Base-by-base conservation (phyloP, 495 filamentous ascomycete genomes). In the Hypoxylon lienhwacheense region DNA sequence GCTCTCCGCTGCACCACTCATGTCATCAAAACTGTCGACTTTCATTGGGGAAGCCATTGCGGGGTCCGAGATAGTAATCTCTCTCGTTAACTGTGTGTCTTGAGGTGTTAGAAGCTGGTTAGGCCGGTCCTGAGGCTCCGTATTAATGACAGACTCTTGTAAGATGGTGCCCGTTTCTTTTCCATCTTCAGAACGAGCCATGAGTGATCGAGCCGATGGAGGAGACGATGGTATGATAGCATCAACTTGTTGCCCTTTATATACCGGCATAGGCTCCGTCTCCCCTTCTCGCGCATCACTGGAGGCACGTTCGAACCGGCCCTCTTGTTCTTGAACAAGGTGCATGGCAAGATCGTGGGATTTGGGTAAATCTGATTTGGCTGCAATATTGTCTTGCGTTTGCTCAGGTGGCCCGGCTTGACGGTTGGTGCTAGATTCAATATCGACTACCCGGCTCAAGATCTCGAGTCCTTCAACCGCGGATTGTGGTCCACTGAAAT, bases 401-500 rank as follows among this genome's bases (percentile, higher is more conserved):
- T 25, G 55, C 41, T 34, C 52, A 50, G 48, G 19, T 43, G 34
- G 40, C 33, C 15, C 35, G 47, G 2, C 37, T 61, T 45, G 42
- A 47, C 21, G 59, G 48, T 47, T 63, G 48, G 32, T 20, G 19
- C 42, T 59, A 14, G 47, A 40, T 41, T 65, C 64, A n/a, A 20
- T 35, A 36, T 62, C 53, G 6, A 58, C 52, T 11, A 16, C 47
- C 19, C 53, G 61, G 29, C 59, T 63, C 11, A 67, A 33, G 1
- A 67, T 53, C 14, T 65, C 65, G 19, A 65, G 65, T 7, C 65
- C 65, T 5, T 65, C 58, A 31, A 58, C 61, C 10, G 61, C 61
- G 7, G 61, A 63, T 12, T 57, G 31, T 7, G 55, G 37, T 17
- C 6, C 26, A 24, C 11, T 14, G 11, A 1, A n/a, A 10, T 46